phyloP scores from a whole-genome alignment of 2,329 filamentous ascomycete genomes.

The Fusarium sp. region DNA sequence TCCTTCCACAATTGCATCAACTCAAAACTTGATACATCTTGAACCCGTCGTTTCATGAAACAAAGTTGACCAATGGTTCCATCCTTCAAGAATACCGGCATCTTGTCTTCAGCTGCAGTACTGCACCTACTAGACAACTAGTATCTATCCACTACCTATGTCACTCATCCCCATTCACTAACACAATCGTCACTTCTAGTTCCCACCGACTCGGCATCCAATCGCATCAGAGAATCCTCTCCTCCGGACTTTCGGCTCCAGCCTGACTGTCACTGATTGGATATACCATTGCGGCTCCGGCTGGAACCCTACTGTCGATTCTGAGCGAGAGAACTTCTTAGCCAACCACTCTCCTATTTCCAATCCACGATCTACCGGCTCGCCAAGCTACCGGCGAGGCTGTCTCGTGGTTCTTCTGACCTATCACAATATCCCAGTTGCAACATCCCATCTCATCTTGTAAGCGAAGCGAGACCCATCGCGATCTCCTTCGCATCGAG shows the following conservation, averaged over 20 bases:
- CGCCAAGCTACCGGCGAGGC: conserved; percentile 16
- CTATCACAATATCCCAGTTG: conserved; percentile 8
- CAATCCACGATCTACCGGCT: conserved; percentile 13
- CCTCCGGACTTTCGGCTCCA: conserved; percentile 22
- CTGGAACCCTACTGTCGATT: conserved; percentile 13
- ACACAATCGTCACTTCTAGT: conserved; percentile 2
- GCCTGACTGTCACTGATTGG: neutral
- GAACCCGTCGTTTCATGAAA: conserved; percentile 9
- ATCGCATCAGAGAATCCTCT: conserved; percentile 13
- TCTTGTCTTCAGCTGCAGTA: neutral
- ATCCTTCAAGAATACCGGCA: conserved; percentile 2
- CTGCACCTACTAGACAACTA: neutral
- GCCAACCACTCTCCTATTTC: conserved; percentile 10
- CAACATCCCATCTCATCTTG: conserved; percentile 1
- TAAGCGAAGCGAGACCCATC: conserved; percentile 8
- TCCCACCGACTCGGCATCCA: conserved; percentile 28
- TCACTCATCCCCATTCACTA: conserved; percentile 9
- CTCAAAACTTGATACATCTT: conserved; percentile 7
- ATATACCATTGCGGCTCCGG: neutral
- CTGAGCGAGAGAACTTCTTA: neutral
- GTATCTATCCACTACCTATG: conserved; percentile 9
- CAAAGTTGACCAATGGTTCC: neutral
- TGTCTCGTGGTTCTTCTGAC: neutral
- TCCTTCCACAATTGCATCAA: neutral
- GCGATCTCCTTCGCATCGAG: conserved; percentile 18